phyloP scores from a whole-genome alignment of 148 eudicot genomes.

The Vaccinium vitisidaea region DNA sequence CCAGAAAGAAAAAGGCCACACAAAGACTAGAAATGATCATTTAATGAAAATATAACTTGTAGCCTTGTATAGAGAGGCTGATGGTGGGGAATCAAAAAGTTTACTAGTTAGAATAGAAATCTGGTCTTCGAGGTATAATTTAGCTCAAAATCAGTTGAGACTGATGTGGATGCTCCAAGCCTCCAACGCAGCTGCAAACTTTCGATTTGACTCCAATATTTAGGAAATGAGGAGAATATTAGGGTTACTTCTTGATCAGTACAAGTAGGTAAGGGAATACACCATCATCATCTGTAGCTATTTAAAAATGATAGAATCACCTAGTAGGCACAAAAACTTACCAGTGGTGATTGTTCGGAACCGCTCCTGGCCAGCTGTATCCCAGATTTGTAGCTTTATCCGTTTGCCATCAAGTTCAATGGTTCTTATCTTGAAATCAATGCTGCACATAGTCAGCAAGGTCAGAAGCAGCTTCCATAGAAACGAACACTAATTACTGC shows the following conservation, averaged over 20 bases:
- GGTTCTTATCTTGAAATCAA: slow-evolving; percentile 86
- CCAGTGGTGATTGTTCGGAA: slow-evolving; percentile 85
- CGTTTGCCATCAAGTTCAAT: slow-evolving; percentile 88
- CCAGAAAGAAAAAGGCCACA: no score
- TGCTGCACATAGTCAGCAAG: slow-evolving; percentile 35
- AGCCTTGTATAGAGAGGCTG: no score
- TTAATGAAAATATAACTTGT: no score
- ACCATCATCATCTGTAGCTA: not conserved
- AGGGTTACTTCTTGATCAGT: not conserved
- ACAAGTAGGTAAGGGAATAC: not conserved
- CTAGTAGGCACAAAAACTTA: slow-evolving; percentile 20
- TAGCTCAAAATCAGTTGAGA: no score
- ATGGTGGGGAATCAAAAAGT: no score
- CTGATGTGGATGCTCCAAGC: no score
- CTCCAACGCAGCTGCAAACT: not conserved
- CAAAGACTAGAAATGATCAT: no score
- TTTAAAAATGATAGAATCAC: not conserved
- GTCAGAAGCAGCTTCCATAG: slow-evolving; percentile 9
- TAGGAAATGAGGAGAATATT: not conserved
- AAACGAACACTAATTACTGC: not conserved
- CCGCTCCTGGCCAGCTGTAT: slow-evolving; percentile 90
- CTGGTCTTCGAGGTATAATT: no score
- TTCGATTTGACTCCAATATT: not conserved
- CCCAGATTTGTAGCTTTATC: slow-evolving; percentile 90
- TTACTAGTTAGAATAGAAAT: no score